Base-by-base conservation (phyloP, 2,329 filamentous ascomycete genomes). In the Chlorencoelia australis region DNA sequence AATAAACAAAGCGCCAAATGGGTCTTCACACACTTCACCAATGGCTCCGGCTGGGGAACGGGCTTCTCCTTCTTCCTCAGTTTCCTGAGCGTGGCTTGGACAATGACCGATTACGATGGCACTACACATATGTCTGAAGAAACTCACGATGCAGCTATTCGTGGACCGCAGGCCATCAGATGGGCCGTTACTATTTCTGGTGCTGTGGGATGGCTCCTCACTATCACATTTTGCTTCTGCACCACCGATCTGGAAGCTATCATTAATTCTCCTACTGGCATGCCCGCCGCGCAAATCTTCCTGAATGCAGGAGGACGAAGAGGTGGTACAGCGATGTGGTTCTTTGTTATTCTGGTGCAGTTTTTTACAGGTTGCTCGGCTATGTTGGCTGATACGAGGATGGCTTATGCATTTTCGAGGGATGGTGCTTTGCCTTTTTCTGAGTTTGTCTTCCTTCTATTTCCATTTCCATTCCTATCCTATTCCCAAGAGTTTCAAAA, bases 51-150 rank as follows among this genome's bases (percentile, higher is more conserved):
- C 17, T 79, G 74, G 73, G 68, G 68, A 8, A 73, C 66, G 15
- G 11, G 24, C 7, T 78, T 79, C 44, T 79, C 75, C 0, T 79
- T 79, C 46, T 61, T 79, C 7, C 60, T 79, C 5, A 64, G 63
- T 17, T 72, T 72, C 45, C 55, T 73, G 5, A 70, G 68, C 11
- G 69, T 73, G 10, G 67, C 69, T 15, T 73, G 69, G 69, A 76
- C 73, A n/a, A 79, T 80, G 74, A 80, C 75, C 5, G 75, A 79
- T 51, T 79, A 79, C 51, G 75, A 79, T 47, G 74, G 70, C 30
- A 80, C 75, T 8, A 78, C 75, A 5, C 75, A 79, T 49, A 78
- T 80, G 68, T 76, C 73, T 2, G 75, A 79, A 60, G 75, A 80
- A 57, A 78, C 72, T 0, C 73, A 77, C 45, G 69, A 79, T 51